Evolutionary conservation across 768 basidiomycete genomes (phyloP).

Genomic region (Serendipita vermifera): DNA sequence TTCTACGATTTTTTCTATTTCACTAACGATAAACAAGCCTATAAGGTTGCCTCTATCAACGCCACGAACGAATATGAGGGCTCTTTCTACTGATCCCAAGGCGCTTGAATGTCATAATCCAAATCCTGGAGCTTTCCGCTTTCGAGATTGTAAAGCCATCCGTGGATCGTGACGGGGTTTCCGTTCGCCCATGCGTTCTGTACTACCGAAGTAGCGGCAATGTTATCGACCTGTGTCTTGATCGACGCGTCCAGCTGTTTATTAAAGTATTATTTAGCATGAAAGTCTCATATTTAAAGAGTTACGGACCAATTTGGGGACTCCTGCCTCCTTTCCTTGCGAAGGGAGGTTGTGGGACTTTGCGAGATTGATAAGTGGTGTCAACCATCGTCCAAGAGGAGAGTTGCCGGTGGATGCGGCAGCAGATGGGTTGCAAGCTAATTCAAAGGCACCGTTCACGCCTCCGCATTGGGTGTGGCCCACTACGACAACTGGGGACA

Average conservation of each 20-base stretch:
- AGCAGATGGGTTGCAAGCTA: slow-evolving; percentile 21
- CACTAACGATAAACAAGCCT: too few relatives aligned
- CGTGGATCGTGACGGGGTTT: slow-evolving; percentile 42
- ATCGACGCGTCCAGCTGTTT: not conserved
- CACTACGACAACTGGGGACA: slow-evolving; percentile 54
- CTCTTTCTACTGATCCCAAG: too few relatives aligned
- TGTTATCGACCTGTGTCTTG: slow-evolving; percentile 20
- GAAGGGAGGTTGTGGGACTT: not conserved
- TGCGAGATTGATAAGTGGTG: slow-evolving; percentile 47
- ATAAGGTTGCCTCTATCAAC: too few relatives aligned
- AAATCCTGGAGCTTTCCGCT: slow-evolving; percentile 48
- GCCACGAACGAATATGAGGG: too few relatives aligned
- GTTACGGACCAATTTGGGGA: slow-evolving; percentile 4
- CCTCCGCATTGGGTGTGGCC: slow-evolving; percentile 82
- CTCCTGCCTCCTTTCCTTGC: slow-evolving; percentile 8
- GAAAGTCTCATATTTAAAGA: too few relatives aligned
- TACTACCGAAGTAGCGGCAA: slow-evolving; percentile 22
- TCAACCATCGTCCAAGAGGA: slow-evolving; percentile 57
- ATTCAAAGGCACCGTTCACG: not conserved
- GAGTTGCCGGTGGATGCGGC: slow-evolving; percentile 28
- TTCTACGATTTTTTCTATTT: too few relatives aligned
- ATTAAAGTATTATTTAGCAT: not conserved
- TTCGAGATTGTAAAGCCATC: slow-evolving; percentile 57
- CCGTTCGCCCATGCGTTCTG: slow-evolving; percentile 24
- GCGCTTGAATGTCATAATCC: slow-evolving; percentile 16